Evolutionary conservation across 2,329 filamentous ascomycete species (phyloP), one percentile per base, ranked within the genome.

Genomic region (Talaromyces sp.): DNA sequence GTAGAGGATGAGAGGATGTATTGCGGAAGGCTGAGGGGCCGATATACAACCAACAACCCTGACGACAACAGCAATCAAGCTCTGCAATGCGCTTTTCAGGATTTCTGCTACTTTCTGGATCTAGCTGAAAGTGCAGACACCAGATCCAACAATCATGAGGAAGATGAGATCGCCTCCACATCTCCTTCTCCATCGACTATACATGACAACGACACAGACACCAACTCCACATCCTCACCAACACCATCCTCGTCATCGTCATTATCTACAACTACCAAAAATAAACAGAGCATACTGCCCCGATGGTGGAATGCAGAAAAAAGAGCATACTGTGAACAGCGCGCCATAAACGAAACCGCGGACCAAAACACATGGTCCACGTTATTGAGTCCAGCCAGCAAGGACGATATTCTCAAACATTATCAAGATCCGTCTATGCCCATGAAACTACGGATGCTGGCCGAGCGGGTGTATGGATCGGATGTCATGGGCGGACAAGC

Each of bases 401-500:
- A 81, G 70, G 56, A 54, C 13, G 74, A 78, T 50, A 71, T 84
- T 37, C 73, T 75, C 6, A 73, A 80, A 24, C 75, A 80, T 58
- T 85, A 85, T 57, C 76, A 76, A 2, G 77, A 84, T 58, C 5
- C 62, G 0, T 69, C 68, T 2, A 83, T 84, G 66, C 79, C 82
- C 2, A 83, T 84, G 81, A 80, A 84, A 74, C 72, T 85, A 58
- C 76, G 83, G 14, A 81, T 85, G 78, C 72, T 84, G 22, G 79
- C 73, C 3, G 81, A 84, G 69, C 69, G 69, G 0, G 71, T 83
- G 3, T 78, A 78, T 24, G 75, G 76, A n/a, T 63, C 61, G 16
- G 41, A 66, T 56, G 54, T 66, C 39, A 65, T 62, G 49, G 65
- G 49, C 69, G 37, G 19, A 57, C 49, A 66, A 11, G 24, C 56